Evolutionary conservation across 139 green algal species (phyloP).

Genomic region (Tetradesmus obliquus): DNA sequence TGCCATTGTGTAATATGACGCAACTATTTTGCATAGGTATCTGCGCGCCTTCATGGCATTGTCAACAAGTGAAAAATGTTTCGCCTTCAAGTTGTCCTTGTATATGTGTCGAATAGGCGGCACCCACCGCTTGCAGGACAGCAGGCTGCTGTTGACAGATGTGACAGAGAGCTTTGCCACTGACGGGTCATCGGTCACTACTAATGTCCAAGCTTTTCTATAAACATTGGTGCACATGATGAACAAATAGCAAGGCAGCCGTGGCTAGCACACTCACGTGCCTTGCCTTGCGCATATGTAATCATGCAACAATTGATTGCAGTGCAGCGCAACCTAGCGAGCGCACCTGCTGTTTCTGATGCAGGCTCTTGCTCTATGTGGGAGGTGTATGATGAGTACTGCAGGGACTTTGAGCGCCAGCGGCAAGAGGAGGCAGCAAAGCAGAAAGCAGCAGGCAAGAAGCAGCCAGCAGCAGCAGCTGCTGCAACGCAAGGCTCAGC

Average conservation of each 20-base stretch:
- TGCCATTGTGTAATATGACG: too few relatives aligned
- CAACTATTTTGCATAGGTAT: neutral
- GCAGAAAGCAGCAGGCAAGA: conserved; percentile 56
- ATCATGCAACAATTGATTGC: too few relatives aligned
- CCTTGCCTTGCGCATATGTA: too few relatives aligned
- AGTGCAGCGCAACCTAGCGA: too few relatives aligned
- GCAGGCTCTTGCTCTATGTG: conserved; percentile 82
- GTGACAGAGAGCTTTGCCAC: too few relatives aligned
- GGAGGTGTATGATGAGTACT: conserved; percentile 96
- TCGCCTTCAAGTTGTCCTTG: too few relatives aligned
- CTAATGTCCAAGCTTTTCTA: neutral
- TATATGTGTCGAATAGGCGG: too few relatives aligned
- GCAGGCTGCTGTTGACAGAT: too few relatives aligned
- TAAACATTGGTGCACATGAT: neutral
- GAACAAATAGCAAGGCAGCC: neutral
- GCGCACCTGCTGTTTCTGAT: neutral
- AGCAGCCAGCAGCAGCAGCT: conserved; percentile 14
- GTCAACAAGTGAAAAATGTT: neutral
- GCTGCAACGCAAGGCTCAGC: neutral
- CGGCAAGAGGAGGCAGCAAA: conserved; percentile 76
- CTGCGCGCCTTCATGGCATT: neutral
- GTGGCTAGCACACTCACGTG: too few relatives aligned
- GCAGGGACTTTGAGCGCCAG: conserved; percentile 84
- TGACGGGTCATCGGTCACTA: too few relatives aligned
- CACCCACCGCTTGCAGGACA: too few relatives aligned